Base-by-base conservation (phyloP, 1,139 yeast genomes). In the Yamadazyma songkhlaensis region DNA sequence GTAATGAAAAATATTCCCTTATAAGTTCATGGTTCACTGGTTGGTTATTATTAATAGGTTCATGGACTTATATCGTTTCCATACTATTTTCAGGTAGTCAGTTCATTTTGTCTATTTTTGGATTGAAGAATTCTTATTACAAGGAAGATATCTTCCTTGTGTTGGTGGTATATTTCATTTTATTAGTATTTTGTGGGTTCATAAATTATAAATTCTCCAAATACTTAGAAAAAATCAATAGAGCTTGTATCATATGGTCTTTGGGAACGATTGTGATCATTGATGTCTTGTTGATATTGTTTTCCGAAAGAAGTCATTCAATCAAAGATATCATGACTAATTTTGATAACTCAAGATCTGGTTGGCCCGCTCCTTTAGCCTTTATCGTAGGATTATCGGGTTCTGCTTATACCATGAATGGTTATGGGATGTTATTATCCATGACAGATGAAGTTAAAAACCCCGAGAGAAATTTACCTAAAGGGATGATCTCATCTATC, bases 341-440 rank as follows among this genome's bases (percentile, higher is more conserved):
- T 43, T 84, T 84, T 53, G 88, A 84, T 55, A 82, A 82, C 38
- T 62, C 81, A 6, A 59, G 87, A 37, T 80, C 87, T 2, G 90
- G 90, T 2, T 84, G 88, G 83, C 80, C 85, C 2, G 76, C 69
- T 35, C 67, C 74, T 2, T 49, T 84, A 42, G 87, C 90, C 1
- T 84, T 84, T 43, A 62, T 83, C 37, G 77, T 85, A 29, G 94
- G 94, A 0, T 72, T 86, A 39, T 90, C 84, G 54, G 84, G 86
- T 48, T 79, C 90, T 0, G 81, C 85, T 30, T 84, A 84, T 57
- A 84, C 92, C 20, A 67, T 85, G 51, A 85, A 86, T 43, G 95
- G 95, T 0, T 86, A 83, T 55, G 92, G 92, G 21, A 81, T 86
- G 76, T 67, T 87, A 21, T 86, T 88, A 12, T 82, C 92, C 6